Percentiles rank a stretch among this genome's conserved stretches.
These are phyloP conservation scores for Auricularia sp. DNA, from an alignment of 768 basidiomycete genomes.

Conservation along the genomic window DNA sequence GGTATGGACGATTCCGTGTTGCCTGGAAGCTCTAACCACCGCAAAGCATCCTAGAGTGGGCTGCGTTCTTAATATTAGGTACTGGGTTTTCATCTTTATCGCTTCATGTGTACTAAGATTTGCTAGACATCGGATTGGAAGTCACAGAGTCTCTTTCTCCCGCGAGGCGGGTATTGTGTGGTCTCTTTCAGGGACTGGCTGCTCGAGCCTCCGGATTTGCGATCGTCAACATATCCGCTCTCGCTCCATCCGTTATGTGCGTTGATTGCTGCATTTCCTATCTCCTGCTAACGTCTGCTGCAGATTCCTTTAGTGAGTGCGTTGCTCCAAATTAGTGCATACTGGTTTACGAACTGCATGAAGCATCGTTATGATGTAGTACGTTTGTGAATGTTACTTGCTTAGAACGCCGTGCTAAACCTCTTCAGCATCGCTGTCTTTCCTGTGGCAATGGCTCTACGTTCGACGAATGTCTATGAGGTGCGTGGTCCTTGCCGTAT, in stretches of 20 bases:
- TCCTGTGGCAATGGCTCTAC: conserved; percentile 17
- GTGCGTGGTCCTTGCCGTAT: not conserved
- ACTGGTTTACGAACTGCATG: not conserved
- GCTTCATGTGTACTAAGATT: not conserved
- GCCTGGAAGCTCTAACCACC: not conserved
- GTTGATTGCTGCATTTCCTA: conserved; percentile 17
- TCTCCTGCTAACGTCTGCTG: not conserved
- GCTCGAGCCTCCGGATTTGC: conserved; percentile 87
- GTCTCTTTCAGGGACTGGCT: conserved; percentile 61
- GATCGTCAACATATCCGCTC: conserved; percentile 54
- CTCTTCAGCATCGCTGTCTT: not conserved
- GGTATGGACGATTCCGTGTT: conserved; percentile 35
- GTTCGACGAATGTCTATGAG: conserved; percentile 62
- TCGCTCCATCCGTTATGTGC: conserved; percentile 86
- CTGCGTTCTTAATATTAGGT: conserved; percentile 69
- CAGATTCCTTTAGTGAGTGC: conserved; percentile 73
- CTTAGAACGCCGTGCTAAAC: too few relatives aligned
- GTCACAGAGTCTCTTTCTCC: conserved; percentile 58
- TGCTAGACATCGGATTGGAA: conserved; percentile 62
- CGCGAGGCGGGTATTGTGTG: conserved; percentile 59
- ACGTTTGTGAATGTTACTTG: not conserved
- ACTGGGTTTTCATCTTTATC: not conserved
- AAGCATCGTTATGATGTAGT: conserved; percentile 2
- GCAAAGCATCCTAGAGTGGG: conserved; percentile 48
- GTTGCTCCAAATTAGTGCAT: conserved; percentile 2